Base-by-base conservation (phyloP, 176 grass and related monocot species). In the Oryza glaberrima region DNA sequence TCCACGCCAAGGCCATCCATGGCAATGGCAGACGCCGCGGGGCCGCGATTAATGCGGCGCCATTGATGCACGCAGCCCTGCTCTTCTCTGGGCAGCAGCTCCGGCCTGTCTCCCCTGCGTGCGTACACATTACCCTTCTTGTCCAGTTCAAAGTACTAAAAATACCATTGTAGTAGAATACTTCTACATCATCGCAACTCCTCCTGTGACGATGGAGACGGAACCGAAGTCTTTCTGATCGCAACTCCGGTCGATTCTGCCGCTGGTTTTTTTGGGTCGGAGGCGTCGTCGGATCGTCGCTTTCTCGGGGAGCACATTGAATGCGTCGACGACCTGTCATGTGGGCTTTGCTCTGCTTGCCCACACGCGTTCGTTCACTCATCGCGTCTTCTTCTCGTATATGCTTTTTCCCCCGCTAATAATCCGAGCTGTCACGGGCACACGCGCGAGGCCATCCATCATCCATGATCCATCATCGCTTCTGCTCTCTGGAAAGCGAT, bases 31-130 rank as follows among this genome's bases (percentile, higher is more conserved):
- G 34, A 52, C 19, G 74, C 82, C 34, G 60, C 78, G 40, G 81
- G 17, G 32, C 75, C 11, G 68, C 48, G 88, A 83, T 83, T 78
- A 87, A 90, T 90, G 84, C 80, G 68, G 26, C 46, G 70, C 72
- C 48, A 73, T 48, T 10, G 48, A 82, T 68, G 79, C 68, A 56
- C 66, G 40, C 51, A 28, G 69, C 77, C n/a, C 51, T 30, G 69
- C 70, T 35, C 74, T 6, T 26, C 76, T 64, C 77, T 51, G 71
- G 10, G 43, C 23, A 49, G 52, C 80, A 49, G 80, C 80, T 76
- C 72, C 61, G 82, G n/a, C 40, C 86, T 71, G 86, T 41, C 54
- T 72, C 74, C 45, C 43, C 77, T 38, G 36, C 36, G 36, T 5
- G 35, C 35, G 65, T 65, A 73, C 54, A 63, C 54, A 63, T n/a